Conservation (phyloP, 1,284 basidiomycete species). For the Boletus nobilissimus region DNA sequence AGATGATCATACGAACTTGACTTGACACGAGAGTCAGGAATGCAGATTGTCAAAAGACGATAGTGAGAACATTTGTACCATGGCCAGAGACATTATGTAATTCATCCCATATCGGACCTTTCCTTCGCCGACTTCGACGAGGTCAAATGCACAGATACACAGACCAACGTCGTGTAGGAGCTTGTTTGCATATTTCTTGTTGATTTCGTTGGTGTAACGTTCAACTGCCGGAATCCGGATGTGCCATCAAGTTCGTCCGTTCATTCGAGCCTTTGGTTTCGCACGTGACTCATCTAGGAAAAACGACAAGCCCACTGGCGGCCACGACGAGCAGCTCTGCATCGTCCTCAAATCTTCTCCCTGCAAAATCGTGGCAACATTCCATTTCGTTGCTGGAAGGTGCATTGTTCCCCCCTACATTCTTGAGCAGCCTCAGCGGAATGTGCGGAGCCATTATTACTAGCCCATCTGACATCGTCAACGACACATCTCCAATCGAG, state of each 20-base stretch:
- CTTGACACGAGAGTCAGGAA: constrained; percentile 52
- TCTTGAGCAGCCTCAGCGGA: constrained; percentile 69
- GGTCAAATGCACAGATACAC: constrained; percentile 89
- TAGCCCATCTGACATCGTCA: constrained; percentile 97
- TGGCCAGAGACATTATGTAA: too few relatives aligned
- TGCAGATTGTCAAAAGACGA: background rate
- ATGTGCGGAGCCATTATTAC: constrained; percentile 99
- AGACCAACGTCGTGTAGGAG: constrained; percentile 93
- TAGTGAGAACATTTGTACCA: constrained; percentile 88
- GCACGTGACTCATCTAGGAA: constrained; percentile 34
- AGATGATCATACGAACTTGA: constrained; percentile 89
- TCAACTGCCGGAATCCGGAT: too few relatives aligned
- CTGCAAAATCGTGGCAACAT: constrained; percentile 87
- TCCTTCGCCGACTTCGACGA: constrained; percentile 88
- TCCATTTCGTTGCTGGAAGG: constrained; percentile 90
- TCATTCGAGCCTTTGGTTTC: too few relatives aligned
- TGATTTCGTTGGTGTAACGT: constrained; percentile 81
- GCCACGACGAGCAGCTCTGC: constrained; percentile 21
- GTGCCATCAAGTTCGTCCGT: too few relatives aligned
- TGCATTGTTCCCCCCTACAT: constrained; percentile 53
- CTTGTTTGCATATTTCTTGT: constrained; percentile 94
- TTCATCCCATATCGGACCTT: constrained; percentile 97
- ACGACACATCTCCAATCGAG: constrained; percentile 96
- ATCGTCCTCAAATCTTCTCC: constrained; percentile 54
- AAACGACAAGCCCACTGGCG: constrained; percentile 25